Evolutionary conservation across 768 basidiomycete genomes (phyloP), one percentile per base, ranked within the genome.

Genomic region (Sporobolomyces phaffii): DNA sequence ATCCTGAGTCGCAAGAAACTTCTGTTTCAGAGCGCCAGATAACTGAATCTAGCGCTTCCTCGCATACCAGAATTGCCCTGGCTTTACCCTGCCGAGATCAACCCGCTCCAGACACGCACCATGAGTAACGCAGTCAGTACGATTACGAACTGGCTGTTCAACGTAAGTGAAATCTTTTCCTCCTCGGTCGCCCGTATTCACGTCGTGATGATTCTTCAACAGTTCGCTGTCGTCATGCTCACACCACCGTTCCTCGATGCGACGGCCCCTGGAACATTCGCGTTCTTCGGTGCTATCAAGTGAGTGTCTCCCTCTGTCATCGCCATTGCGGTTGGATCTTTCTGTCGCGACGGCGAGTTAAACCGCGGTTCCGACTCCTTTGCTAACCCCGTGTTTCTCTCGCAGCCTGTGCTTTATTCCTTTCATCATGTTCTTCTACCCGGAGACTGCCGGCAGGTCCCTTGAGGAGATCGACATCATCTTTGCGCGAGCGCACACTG

Each of bases 11-110:
- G n/a, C n/a, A n/a, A n/a, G n/a, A n/a, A n/a, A n/a, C n/a, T n/a
- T n/a, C n/a, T n/a, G n/a, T n/a, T 38, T 38, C 10, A 38, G 9
- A 38, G 38, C 9, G 10, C 38, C 10, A 38, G 38, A 38, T 9
- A 38, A 38, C 38, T 38, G 38, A 38, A 9, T 38, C 17, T 17
- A 9, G 38, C 38, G 5, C 50, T 18, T 29, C 29, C 18, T 50
- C 24, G 8, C 29, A 33, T 52, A 28, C 11, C 50, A 31, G 52
- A 78, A 54, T 77, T 81, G 29, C 79, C 80, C 14, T 81, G 81
- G 80, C 67, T 81, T 7, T 79, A 80, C 74, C 81, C 80, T 24
- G 80, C 81, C 65, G 81, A 80, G 74, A 75, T 80, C 73, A 80
- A 79, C 77, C 78, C 80, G 5, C 77, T 79, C 69, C 73, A 77